Conservation (phyloP, 345 rosid species). For the Rhodamnia argentea region DNA sequence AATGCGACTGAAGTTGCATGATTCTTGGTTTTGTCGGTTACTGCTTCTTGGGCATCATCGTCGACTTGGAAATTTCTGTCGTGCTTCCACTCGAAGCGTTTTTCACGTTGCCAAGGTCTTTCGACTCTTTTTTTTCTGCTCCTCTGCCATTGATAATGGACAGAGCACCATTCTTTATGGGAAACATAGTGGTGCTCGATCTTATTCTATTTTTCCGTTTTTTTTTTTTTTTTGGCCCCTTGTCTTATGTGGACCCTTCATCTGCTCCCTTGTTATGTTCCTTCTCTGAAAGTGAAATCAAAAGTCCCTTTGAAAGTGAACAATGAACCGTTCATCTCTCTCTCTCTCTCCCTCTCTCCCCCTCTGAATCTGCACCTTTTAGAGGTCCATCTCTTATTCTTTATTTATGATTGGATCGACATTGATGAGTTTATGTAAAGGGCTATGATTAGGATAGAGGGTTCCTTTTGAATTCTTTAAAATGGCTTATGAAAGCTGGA, state of each 20-base stretch:
- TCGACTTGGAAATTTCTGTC: background rate
- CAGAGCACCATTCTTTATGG: background rate
- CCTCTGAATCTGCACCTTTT: background rate
- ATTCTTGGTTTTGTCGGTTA: background rate
- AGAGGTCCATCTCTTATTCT: background rate
- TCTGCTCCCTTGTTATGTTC: background rate
- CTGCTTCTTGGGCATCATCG: background rate
- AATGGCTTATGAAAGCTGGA: background rate
- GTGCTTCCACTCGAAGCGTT: background rate
- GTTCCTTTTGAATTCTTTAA: background rate
- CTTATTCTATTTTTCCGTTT: background rate
- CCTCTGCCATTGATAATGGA: background rate
- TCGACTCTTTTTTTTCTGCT: background rate
- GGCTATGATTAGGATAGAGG: background rate
- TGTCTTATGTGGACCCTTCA: slow-evolving; percentile 4
- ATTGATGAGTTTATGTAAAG: background rate
- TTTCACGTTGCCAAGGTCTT: background rate
- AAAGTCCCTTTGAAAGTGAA: background rate
- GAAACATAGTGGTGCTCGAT: background rate
- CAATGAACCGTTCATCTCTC: background rate
- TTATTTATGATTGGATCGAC: background rate
- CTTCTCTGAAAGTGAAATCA: background rate
- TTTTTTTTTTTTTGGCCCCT: background rate
- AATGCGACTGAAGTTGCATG: background rate
- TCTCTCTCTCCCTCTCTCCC: background rate